Evolutionary conservation across 2,329 filamentous ascomycete species (phyloP), one percentile per base, ranked within the genome.

Genomic region (Colletotrichum sp.): DNA sequence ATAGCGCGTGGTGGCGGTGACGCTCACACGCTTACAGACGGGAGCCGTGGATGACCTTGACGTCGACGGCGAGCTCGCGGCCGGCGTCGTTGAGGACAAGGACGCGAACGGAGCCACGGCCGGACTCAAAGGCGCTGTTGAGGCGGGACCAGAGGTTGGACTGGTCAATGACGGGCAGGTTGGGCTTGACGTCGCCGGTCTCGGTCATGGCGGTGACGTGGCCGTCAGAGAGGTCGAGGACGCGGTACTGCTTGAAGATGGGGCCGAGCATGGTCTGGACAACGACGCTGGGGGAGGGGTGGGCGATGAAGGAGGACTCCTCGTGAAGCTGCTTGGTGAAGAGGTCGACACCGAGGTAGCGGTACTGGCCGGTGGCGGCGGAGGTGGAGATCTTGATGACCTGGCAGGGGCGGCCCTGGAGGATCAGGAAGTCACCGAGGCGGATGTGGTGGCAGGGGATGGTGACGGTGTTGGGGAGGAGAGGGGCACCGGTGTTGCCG

Each of bases 241-340:
- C 96, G 84, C 97, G 96, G 94, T 99, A 99, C 92, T 99, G 97
- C 95, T 99, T 99, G 95, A 99, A 98, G 90, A 99, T 93, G 79
- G 97, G 97, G 82, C 96, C 97, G 81, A 98, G 95, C 96, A 99
- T 99, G 90, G 96, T 99, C 94, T 99, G 97, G 83, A 99, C 96
- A 79, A 99, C 93, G 77, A 99, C 97, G 81, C 95, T 98, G 81
- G 96, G 96, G 80, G 95, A 95, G 80, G 97, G 97, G 94, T 98
- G 98, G 89, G 95, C 96, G 89, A 99, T 93, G 90, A 98, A 98
- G 83, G 94, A 96, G 74, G 95, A 98, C 94, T 99, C 97, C 90
- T 99, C 97, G 85, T 99, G 96, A 80, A 99, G 93, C 91, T 99
- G 95, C 92, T 98, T 98, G 92, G 96, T 98, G 95, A 99, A 99